A percentile compares a stretch with the other conserved stretches of the same genome.
These are phyloP conservation scores for Sporothrix globosa DNA, from an alignment of 2,329 filamentous ascomycete species.

Conservation along the genomic window DNA sequence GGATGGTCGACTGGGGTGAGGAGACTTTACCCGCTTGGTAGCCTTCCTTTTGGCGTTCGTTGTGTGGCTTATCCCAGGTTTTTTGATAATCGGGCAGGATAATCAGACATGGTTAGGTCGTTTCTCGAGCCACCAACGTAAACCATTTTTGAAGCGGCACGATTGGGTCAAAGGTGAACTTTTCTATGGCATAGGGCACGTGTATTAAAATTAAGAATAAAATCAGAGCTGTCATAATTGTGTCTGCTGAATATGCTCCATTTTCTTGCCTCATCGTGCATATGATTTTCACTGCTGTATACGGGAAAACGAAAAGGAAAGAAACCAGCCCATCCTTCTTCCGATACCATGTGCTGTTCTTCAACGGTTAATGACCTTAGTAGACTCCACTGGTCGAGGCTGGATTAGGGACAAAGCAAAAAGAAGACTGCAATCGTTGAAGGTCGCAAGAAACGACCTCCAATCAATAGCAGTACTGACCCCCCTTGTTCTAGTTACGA, in stretches of 20 bases:
- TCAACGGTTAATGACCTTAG: conserved; percentile 24
- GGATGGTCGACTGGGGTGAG: not conserved
- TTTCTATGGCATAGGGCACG: not conserved
- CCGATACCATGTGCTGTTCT: conserved; percentile 31
- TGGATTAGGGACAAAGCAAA: not conserved
- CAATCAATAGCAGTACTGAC: not conserved
- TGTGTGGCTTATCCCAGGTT: not conserved
- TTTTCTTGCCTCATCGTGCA: conserved; percentile 21
- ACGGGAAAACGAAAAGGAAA: not conserved
- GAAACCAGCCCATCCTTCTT: not conserved
- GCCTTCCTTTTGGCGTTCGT: not conserved
- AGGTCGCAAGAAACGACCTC: too few species aligned
- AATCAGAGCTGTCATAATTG: not conserved
- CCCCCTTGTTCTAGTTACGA: not conserved
- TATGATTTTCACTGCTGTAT: not conserved
- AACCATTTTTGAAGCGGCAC: not conserved
- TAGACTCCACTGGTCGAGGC: not conserved
- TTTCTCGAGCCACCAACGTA: not conserved
- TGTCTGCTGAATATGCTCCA: not conserved
- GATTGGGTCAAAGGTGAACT: not conserved
- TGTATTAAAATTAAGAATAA: not conserved
- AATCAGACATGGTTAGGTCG: not conserved
- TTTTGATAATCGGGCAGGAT: not conserved
- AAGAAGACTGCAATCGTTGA: not conserved
- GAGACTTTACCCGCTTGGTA: conserved; percentile 4